Base-by-base conservation (phyloP, 495 filamentous ascomycete species). In the Neurospora sp. region DNA sequence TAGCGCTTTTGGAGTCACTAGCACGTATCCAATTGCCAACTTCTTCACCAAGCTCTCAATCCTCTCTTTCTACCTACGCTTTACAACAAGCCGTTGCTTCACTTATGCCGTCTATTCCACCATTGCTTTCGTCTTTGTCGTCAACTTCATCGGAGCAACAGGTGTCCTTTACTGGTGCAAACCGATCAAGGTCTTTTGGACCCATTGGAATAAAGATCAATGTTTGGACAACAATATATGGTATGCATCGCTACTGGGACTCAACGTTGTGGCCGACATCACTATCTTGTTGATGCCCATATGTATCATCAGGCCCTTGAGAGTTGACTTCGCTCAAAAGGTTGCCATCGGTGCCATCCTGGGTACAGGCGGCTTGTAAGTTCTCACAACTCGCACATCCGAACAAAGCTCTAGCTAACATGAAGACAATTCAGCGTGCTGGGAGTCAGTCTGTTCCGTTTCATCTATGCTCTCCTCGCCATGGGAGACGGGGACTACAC, bases 311-410 rank as follows among this genome's bases (percentile, higher is more conserved):
- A 27, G 39, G 48, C 76, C 76, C 7, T 35, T 78, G 42, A 53
- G 69, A 16, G 31, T 70, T 7, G 45, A 48, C 3, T 48, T 71
- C 0, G 40, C 35, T 10, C 76, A 78, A 27, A 76, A 71, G 73
- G 40, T 68, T 14, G 75, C 73, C 22, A 72, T 79, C 40, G 74
- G 53, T 5, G 71, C 42, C 7, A 71, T 76, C 5, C 27, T 79
- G 45, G 75, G 76, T 16, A 75, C 76, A 0, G 78, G 78, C 9
- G 75, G 73, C 37, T 79, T 79, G 76, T 77, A 73, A 38, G 77
- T 73, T 12, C 16, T 14, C 0, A 4, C 18, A 44, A 0, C 3
- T n/a, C 22, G 1, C 8, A 22, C 10, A 3, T 14, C 27, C 48
- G 20, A 3, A 14, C 20, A 31, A 27, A 27, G 48, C 20, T 3